These are phyloP conservation scores for Cairneyella variabilis DNA, from an alignment of 495 filamentous ascomycete species.

Conservation along the genomic window DNA sequence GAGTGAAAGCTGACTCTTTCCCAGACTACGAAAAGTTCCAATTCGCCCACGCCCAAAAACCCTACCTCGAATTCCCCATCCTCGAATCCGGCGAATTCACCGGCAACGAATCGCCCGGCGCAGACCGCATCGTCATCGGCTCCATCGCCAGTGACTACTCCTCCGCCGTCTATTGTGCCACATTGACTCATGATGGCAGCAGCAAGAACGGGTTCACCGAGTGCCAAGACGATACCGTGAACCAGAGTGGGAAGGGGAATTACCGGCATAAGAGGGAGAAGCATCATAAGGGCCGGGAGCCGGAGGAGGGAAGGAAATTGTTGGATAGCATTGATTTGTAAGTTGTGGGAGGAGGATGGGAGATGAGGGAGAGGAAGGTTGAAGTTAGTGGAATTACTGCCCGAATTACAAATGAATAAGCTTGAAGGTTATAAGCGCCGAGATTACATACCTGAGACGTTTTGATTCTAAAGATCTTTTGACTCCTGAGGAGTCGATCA, in stretches of 20 bases:
- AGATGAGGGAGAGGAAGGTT: background rate
- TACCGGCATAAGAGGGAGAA: background rate
- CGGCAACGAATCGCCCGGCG: constrained; percentile 17
- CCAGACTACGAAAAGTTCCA: constrained; percentile 28
- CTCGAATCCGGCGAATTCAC: constrained; percentile 18
- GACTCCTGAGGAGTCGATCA: too few species aligned
- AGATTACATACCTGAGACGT: too few species aligned
- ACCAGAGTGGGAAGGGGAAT: background rate
- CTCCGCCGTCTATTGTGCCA: constrained; percentile 24
- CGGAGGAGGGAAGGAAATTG: background rate
- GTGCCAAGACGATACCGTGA: background rate
- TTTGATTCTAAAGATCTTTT: too few species aligned
- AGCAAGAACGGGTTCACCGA: background rate
- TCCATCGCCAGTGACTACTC: constrained; percentile 23
- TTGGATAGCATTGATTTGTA: background rate
- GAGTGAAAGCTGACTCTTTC: background rate
- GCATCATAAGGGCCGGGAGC: background rate
- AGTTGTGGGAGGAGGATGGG: background rate
- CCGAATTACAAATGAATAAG: background rate
- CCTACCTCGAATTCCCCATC: constrained; percentile 30
- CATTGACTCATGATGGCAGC: constrained; percentile 14
- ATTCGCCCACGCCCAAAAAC: constrained; percentile 24
- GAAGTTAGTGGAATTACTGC: background rate
- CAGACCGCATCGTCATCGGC: constrained; percentile 28
- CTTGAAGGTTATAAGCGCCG: background rate